phyloP scores from a whole-genome alignment of 2,329 filamentous ascomycete species.

The Fusarium algeriense region DNA sequence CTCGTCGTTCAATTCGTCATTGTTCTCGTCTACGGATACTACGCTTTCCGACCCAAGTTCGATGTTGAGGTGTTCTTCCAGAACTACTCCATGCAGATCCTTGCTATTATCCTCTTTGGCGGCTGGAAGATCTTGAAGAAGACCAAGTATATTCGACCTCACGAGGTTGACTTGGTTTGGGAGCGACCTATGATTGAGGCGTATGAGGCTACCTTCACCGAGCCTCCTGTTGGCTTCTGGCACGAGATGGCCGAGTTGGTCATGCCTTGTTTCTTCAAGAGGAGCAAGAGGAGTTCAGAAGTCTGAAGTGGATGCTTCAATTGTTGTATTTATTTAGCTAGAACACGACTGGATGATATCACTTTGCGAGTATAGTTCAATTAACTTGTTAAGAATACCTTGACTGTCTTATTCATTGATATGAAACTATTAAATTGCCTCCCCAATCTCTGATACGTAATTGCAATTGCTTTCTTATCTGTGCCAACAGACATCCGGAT shows the following conservation, averaged over 20 bases:
- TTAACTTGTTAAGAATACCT: background rate
- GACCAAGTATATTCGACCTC: slow-evolving; percentile 65
- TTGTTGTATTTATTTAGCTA: background rate
- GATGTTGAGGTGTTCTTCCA: slow-evolving; percentile 60
- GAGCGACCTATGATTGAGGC: slow-evolving; percentile 68
- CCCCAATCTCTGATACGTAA: background rate
- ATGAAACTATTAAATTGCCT: background rate
- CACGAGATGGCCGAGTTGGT: slow-evolving; percentile 61
- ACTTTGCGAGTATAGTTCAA: slow-evolving; percentile 10
- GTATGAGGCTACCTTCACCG: slow-evolving; percentile 65
- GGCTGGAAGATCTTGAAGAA: slow-evolving; percentile 73
- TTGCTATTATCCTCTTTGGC: slow-evolving; percentile 65
- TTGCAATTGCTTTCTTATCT: background rate
- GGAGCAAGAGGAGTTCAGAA: slow-evolving; percentile 16
- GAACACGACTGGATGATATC: slow-evolving; percentile 10
- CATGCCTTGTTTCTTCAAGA: slow-evolving; percentile 53
- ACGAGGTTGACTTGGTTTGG: slow-evolving; percentile 70
- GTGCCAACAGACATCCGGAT: accelerated
- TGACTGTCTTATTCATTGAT: background rate
- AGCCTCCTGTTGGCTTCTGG: slow-evolving; percentile 66
- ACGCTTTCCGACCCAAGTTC: slow-evolving; percentile 61
- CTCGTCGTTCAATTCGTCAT: slow-evolving; percentile 56
- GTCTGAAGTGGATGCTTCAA: background rate
- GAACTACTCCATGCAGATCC: slow-evolving; percentile 68
- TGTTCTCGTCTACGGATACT: slow-evolving; percentile 66